Base-by-base conservation (phyloP, 2,329 filamentous ascomycete species). In the Leptographium galeiforme region DNA sequence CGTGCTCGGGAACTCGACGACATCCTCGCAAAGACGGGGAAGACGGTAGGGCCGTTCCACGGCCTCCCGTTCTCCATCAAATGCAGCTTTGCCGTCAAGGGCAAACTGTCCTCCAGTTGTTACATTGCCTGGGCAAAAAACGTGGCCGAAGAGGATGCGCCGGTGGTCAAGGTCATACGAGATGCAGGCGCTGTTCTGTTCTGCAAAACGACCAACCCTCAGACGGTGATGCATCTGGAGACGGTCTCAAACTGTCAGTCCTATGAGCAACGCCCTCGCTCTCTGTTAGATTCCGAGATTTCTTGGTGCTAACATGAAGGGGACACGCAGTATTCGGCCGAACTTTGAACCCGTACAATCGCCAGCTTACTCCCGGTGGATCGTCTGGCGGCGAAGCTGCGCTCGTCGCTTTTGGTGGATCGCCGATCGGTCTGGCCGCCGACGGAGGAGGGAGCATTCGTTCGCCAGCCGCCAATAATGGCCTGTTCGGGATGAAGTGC, bases 61-160 rank as follows among this genome's bases (percentile, higher is more conserved):
- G 51, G 51, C 25, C 51, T 52, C 2, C 51, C 51, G 14, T 39
- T 52, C 13, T 47, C 43, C 14, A 18, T 47, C 44, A 52, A 52
- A 36, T 41, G 40, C 40, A 41, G 11, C 7, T 41, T 41, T 41
- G 40, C 40, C 40, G 40, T 41, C 40, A 41, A 41, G 16, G 40
- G 36, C 36, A 38, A 7, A 38, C 36, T 38, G 7, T 38, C 36
- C 14, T 30, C n/a, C 18, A 32, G 18, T 47, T 36, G 19, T 8
- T 46, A 36, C 33, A 41, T 39, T 16, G 50, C 40, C 32, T 32
- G 30, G 44, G 33, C 39, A 12, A 41, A 38, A 18, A 52, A 45
- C 14, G 32, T 46, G 10, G 32, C 43, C 14, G 19, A 30, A 18
- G 41, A 45, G 43, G 41, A 52, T 14, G 45, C 45, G 10, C 36